Percentiles rank a stretch among this genome's conserved stretches.
phyloP scores from a whole-genome alignment of 1,284 basidiomycete genomes.

The Ganoderma sinense region DNA sequence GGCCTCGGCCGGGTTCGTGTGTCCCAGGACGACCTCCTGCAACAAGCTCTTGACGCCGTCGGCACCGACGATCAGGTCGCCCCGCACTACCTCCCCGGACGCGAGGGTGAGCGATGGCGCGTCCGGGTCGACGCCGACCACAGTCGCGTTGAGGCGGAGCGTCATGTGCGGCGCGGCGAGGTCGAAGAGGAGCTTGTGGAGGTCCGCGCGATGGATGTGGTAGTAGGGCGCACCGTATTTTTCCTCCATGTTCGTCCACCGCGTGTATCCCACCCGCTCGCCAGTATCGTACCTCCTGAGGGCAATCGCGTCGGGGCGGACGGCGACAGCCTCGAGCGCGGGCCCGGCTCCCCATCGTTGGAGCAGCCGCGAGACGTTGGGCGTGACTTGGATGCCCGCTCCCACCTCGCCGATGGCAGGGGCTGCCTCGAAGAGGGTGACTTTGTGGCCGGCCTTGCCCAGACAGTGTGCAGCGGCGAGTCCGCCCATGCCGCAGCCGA shows the following conservation, averaged over 20 bases:
- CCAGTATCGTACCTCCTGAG: slow-evolving; percentile 51
- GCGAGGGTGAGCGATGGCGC: slow-evolving; percentile 45
- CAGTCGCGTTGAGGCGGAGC: slow-evolving; percentile 52
- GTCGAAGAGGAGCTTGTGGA: slow-evolving; percentile 59
- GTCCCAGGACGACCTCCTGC: slow-evolving; percentile 52
- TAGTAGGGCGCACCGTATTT: slow-evolving; percentile 56
- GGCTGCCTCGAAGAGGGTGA: slow-evolving; percentile 55
- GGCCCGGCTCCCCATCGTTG: slow-evolving; percentile 51
- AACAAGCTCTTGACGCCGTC: slow-evolving; percentile 60
- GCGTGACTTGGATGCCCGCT: slow-evolving; percentile 59
- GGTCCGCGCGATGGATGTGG: slow-evolving; percentile 64
- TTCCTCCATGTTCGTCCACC: slow-evolving; percentile 46
- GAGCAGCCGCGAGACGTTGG: slow-evolving; percentile 51
- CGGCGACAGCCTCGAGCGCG: slow-evolving; percentile 44
- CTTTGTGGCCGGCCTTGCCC: slow-evolving; percentile 51
- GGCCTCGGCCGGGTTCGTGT: slow-evolving; percentile 41
- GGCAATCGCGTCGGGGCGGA: slow-evolving; percentile 50
- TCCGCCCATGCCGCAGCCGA: slow-evolving; percentile 58
- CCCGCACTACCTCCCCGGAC: slow-evolving; percentile 46
- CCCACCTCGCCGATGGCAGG: slow-evolving; percentile 53
- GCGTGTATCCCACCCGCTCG: slow-evolving; percentile 51
- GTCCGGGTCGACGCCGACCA: slow-evolving; percentile 49
- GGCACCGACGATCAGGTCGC: slow-evolving; percentile 52
- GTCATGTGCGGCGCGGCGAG: slow-evolving; percentile 52
- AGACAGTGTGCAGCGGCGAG: slow-evolving; percentile 53